These are phyloP conservation scores for Schwanniomyces sp. DNA, from an alignment of 805 yeast species.

Conservation along the genomic window DNA sequence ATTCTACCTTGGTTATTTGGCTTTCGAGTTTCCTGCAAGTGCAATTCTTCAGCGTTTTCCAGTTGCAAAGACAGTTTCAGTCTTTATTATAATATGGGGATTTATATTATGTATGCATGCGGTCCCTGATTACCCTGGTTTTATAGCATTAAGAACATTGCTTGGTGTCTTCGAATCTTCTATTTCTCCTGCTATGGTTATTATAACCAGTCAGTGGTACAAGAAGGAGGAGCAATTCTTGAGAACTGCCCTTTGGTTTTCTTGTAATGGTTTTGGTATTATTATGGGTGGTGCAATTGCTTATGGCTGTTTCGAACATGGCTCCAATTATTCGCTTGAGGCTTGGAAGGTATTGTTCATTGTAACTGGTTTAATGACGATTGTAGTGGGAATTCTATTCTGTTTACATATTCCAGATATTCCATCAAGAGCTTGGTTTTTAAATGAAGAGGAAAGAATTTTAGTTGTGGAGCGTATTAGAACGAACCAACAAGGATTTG, in stretches of 20 bases:
- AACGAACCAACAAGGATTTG: conserved; percentile 42
- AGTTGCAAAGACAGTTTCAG: conserved; percentile 50
- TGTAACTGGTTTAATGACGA: conserved; percentile 58
- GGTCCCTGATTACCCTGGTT: conserved; percentile 44
- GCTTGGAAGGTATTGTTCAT: conserved; percentile 65
- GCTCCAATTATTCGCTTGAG: conserved; percentile 35
- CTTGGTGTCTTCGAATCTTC: conserved; percentile 41
- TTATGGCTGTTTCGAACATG: conserved; percentile 47
- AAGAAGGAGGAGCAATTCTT: conserved; percentile 32
- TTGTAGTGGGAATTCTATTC: conserved; percentile 48
- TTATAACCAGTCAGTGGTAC: conserved; percentile 36
- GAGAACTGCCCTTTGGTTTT: conserved; percentile 36
- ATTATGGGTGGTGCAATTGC: conserved; percentile 49
- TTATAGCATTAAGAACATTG: conserved; percentile 37
- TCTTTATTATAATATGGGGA: conserved; percentile 62
- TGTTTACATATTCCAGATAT: conserved; percentile 43
- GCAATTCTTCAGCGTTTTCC: conserved; percentile 55
- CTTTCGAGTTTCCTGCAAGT: conserved; percentile 51
- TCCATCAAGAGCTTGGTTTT: conserved; percentile 39
- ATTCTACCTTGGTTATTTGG: conserved; percentile 57
- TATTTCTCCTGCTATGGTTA: conserved; percentile 42
- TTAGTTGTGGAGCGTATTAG: conserved; percentile 32
- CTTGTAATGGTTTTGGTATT: conserved; percentile 33
- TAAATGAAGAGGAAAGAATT: conserved; percentile 31
- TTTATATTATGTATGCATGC: conserved; percentile 50